Percentiles rank a stretch among this genome's conserved stretches.
These are phyloP conservation scores for Naganishia antarctica DNA, from an alignment of 768 basidiomycete genomes.

Conservation along the genomic window DNA sequence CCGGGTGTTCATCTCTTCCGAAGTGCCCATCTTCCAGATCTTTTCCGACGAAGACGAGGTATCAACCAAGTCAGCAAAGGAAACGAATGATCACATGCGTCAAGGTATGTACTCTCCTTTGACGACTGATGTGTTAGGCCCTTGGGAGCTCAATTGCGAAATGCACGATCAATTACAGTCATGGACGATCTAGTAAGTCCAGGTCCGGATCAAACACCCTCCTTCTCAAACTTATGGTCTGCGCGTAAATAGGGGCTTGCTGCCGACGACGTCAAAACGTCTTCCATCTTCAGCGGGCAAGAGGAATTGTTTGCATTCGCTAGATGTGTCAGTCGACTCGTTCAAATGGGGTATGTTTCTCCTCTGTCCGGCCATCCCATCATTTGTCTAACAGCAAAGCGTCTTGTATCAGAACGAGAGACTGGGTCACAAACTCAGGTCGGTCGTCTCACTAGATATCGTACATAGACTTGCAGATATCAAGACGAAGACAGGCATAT, in stretches of 20 bases:
- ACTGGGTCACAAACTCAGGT: slow-evolving; percentile 12
- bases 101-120: slow-evolving; percentile 42
- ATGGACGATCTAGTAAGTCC: slow-evolving; percentile 86
- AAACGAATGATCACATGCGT: slow-evolving; percentile 71
- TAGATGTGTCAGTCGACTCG: slow-evolving; percentile 58
- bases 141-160: no score
- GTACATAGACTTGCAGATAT: background rate
- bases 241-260: slow-evolving; percentile 62
- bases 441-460: background rate
- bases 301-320: slow-evolving; percentile 98
- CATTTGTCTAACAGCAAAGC: no score
- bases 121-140: no score
- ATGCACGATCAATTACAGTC: no score
- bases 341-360: slow-evolving; percentile 43
- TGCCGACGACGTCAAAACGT: slow-evolving; percentile 67
- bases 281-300: slow-evolving; percentile 90
- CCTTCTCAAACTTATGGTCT: slow-evolving; percentile 31
- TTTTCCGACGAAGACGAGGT: slow-evolving; percentile 67
- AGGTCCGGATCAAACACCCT: background rate
- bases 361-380: no score
- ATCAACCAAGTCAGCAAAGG: slow-evolving; percentile 36
- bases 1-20: slow-evolving; percentile 83
- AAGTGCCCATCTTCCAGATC: slow-evolving; percentile 82
- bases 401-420: slow-evolving; percentile 7
- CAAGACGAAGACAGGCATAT: background rate